Percentiles rank a stretch among this genome's conserved stretches.
Evolutionary conservation across 2,329 filamentous ascomycete genomes (phyloP).

Genomic region (Hypoxylon sp.): DNA sequence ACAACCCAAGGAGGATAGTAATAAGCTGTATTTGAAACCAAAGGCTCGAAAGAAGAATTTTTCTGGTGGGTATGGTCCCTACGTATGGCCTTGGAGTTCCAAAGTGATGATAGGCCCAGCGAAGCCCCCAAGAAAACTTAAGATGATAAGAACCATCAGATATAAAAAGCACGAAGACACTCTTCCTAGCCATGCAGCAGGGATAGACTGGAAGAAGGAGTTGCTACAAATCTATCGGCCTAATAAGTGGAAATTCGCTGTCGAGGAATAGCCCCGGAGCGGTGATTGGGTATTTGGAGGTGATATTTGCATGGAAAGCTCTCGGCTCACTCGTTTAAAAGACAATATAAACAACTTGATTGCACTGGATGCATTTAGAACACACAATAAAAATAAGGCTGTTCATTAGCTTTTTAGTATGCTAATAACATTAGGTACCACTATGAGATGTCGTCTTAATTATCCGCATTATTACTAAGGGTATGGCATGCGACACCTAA

Average conservation of each 20-base stretch:
- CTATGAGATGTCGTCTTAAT: no score
- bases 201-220: constrained; percentile 27
- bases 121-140: not conserved
- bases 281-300: no score
- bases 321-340: no score
- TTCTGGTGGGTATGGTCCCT: constrained; percentile 26
- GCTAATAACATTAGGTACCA: no score
- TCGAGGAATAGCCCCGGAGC: not conserved
- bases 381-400: no score
- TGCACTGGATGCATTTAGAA: no score
- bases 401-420: no score
- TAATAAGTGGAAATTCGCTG: not conserved
- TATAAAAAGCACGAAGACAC: not conserved
- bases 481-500: not conserved
- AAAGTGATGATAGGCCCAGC: not conserved
- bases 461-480: not conserved
- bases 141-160: not conserved
- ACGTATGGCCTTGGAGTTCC: constrained; percentile 26
- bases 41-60: constrained; percentile 8
- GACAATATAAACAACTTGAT: no score
- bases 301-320: no score
- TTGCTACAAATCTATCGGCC: constrained; percentile 3
- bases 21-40: not conserved
- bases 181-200: constrained; percentile 10
- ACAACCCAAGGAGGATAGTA: not conserved